A percentile compares a stretch with the other conserved stretches of the same genome.
Conservation (phyloP, 1,284 basidiomycete genomes). For the Meripilus lineatus region DNA sequence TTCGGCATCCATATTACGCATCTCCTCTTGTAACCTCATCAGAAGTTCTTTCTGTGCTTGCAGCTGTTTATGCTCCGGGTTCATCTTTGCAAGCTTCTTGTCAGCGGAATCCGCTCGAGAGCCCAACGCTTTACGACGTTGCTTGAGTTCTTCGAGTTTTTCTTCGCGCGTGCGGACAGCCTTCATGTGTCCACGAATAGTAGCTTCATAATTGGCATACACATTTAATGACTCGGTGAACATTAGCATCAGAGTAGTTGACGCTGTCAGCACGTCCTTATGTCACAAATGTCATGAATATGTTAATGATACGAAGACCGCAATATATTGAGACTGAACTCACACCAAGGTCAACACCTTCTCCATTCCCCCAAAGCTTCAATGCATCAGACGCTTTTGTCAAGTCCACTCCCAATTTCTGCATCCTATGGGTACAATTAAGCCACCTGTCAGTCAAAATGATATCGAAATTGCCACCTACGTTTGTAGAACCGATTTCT, state of each 20-base stretch:
- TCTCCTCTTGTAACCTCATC: constrained; percentile 74
- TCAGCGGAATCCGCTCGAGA: constrained; percentile 84
- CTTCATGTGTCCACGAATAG: constrained; percentile 75
- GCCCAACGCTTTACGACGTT: constrained; percentile 62
- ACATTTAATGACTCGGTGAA: constrained; percentile 67
- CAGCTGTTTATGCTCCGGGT: constrained; percentile 85
- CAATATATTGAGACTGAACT: constrained; percentile 22
- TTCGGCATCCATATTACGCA: constrained; percentile 74
- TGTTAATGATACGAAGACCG: constrained; percentile 1
- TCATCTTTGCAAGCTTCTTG: constrained; percentile 89
- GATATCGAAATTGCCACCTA: constrained; percentile 33
- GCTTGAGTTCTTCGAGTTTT: constrained; percentile 71
- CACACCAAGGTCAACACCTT: constrained; percentile 85
- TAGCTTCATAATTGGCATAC: constrained; percentile 71
- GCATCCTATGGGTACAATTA: constrained; percentile 38
- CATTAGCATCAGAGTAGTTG: constrained; percentile 65
- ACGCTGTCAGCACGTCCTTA: constrained; percentile 75
- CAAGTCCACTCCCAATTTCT: constrained; percentile 63
- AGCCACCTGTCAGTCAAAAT: background rate
- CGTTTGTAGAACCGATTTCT: constrained; percentile 79
- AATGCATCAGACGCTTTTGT: constrained; percentile 73
- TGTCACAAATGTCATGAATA: background rate
- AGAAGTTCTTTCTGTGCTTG: constrained; percentile 72
- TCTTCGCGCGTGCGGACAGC: constrained; percentile 84
- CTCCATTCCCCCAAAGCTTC: constrained; percentile 74